Conservation (phyloP, 768 basidiomycete species). For the Lentinula detonsa region DNA sequence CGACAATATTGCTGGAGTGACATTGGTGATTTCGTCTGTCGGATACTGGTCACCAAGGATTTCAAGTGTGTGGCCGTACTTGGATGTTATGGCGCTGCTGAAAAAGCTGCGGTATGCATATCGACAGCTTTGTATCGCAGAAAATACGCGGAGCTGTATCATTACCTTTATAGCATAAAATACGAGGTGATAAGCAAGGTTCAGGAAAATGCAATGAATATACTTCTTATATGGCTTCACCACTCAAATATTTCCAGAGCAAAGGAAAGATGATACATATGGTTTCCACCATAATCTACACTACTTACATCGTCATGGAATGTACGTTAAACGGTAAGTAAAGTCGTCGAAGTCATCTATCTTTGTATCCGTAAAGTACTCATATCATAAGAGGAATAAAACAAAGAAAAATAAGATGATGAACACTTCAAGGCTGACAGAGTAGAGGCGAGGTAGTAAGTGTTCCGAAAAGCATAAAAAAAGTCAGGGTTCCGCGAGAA, state of each 20-base stretch:
- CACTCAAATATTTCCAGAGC: background rate
- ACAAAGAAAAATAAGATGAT: background rate
- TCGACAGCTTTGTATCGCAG: background rate
- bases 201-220: background rate
- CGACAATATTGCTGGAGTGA: slow-evolving; percentile 77
- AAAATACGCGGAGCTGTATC: background rate
- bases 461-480: background rate
- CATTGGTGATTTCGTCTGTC: slow-evolving; percentile 78
- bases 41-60: slow-evolving; percentile 66
- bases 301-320: slow-evolving; percentile 3
- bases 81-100: background rate
- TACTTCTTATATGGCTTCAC: too few relatives aligned
- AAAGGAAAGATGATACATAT: slow-evolving; percentile 1
- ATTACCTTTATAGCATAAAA: background rate
- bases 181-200: background rate
- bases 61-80: slow-evolving; percentile 22
- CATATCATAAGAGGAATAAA: background rate
- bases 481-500: slow-evolving; percentile 12
- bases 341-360: slow-evolving; percentile 3
- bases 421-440: background rate
- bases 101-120: background rate
- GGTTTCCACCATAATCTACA: slow-evolving; percentile 6
- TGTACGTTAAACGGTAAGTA: slow-evolving; percentile 3
- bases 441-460: background rate
- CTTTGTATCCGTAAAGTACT: slow-evolving; percentile 5